These are phyloP conservation scores for Silene noctiflora DNA, from an alignment of 179 eudicot species.

Conservation along the genomic window DNA sequence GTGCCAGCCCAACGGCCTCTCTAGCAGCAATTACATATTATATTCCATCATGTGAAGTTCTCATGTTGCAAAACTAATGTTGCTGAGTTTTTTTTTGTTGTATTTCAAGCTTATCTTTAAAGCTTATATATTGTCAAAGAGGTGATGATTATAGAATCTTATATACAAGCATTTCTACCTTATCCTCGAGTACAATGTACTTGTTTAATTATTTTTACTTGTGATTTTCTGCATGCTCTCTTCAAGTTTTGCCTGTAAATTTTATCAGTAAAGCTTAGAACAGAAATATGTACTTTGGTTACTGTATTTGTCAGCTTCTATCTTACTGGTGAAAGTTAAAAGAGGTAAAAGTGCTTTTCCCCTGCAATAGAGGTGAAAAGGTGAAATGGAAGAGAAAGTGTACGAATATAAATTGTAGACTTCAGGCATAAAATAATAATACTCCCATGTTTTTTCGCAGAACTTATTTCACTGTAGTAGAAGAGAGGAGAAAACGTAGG, in stretches of 20 bases:
- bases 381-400: conserved; percentile 9
- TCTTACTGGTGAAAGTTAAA: conserved; percentile 2
- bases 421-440: too few relatives aligned
- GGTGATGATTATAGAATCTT: conserved; percentile 18
- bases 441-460: too few relatives aligned
- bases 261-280: conserved; percentile 20
- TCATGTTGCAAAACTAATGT: conserved; percentile 7
- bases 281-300: conserved; percentile 20
- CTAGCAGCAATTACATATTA: too few relatives aligned
- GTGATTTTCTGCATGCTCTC: conserved; percentile 17
- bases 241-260: not conserved
- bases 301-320: conserved; percentile 20
- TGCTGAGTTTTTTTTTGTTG: conserved; percentile 14
- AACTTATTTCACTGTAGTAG: too few relatives aligned
- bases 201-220: not conserved
- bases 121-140: conserved; percentile 3
- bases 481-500: too few relatives aligned
- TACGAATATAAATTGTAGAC: not conserved
- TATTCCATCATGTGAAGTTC: conserved; percentile 30
- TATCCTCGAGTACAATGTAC: conserved; percentile 8
- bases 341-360: not conserved
- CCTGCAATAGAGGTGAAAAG: conserved; percentile 16
- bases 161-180: conserved; percentile 3
- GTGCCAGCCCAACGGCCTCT: too few relatives aligned
- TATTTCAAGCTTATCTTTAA: conserved; percentile 1